phyloP scores from a whole-genome alignment of 139 green algal species.

The Picochlorum sp. region DNA sequence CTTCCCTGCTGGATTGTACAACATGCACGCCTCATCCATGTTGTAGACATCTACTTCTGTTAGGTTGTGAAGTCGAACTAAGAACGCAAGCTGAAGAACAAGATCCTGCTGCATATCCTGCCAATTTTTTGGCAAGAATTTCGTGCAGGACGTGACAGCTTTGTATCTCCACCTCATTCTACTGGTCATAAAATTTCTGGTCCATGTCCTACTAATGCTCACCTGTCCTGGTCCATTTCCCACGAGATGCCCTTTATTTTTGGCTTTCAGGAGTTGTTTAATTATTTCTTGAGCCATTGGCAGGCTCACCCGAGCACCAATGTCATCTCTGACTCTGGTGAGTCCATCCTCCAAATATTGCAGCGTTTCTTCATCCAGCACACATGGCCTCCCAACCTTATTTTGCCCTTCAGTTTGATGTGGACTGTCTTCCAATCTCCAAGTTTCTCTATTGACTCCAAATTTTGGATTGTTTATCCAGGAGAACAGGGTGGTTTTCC shows the following conservation, averaged over 20 bases:
- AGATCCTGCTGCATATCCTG: too few relatives aligned
- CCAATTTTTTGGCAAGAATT: too few relatives aligned
- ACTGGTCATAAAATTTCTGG: slow-evolving; percentile 3
- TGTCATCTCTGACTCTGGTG: slow-evolving; percentile 2
- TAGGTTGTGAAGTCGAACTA: too few relatives aligned
- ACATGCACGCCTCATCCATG: too few relatives aligned
- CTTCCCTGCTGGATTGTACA: too few relatives aligned
- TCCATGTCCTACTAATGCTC: slow-evolving; percentile 1
- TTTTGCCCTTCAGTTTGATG: neutral
- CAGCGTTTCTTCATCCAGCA: slow-evolving; percentile 1
- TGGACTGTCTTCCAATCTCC: slow-evolving; percentile 1
- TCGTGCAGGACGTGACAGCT: too few relatives aligned
- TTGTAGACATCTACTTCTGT: too few relatives aligned
- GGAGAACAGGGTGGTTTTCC: neutral
- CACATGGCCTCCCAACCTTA: neutral
- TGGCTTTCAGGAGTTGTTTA: slow-evolving; percentile 1
- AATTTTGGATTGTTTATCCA: slow-evolving; percentile 1
- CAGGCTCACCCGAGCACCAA: neutral
- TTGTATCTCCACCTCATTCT: slow-evolving; percentile 1
- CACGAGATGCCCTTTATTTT: slow-evolving; percentile 1
- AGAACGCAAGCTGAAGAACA: too few relatives aligned
- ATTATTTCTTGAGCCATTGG: slow-evolving; percentile 2
- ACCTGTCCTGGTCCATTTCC: neutral
- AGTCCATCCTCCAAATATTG: slow-evolving; percentile 2
- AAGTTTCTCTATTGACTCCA: slow-evolving; percentile 2